Conservation (phyloP, 768 basidiomycete genomes). For the Russula lepida region DNA sequence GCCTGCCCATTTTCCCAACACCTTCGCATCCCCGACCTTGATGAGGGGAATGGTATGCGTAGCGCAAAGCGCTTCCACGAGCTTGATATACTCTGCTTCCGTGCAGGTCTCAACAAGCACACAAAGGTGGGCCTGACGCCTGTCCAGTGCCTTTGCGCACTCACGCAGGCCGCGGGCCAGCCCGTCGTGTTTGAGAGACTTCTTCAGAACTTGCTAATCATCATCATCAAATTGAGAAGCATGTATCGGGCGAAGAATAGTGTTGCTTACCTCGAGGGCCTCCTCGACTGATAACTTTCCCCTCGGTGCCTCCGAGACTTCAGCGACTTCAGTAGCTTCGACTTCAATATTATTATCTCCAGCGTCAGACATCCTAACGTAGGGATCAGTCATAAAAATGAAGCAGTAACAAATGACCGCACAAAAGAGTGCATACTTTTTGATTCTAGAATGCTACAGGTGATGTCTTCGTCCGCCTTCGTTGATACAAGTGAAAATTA, state of each 20-base stretch:
- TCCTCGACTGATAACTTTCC: constrained; percentile 96
- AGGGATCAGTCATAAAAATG: not conserved
- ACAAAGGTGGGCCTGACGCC: constrained; percentile 96
- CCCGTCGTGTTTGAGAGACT: constrained; percentile 95
- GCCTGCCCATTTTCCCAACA: constrained; percentile 97
- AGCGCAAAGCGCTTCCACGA: constrained; percentile 98
- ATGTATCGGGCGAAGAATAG: not conserved
- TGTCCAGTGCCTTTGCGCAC: constrained; percentile 96
- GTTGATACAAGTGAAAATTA: constrained; percentile 74
- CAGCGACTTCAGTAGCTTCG: constrained; percentile 57
- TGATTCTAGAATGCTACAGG: constrained; percentile 17
- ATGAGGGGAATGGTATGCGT: constrained; percentile 99
- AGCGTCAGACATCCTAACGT: constrained; percentile 87
- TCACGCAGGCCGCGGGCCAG: constrained; percentile 97
- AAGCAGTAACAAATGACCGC: not conserved
- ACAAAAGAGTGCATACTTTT: constrained; percentile 23
- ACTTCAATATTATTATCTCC: constrained; percentile 90
- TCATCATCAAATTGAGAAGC: not conserved
- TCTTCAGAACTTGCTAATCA: constrained; percentile 93
- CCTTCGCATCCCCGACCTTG: constrained; percentile 97
- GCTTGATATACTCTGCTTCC: constrained; percentile 99
- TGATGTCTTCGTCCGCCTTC: constrained; percentile 93
- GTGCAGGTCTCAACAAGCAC: constrained; percentile 99
- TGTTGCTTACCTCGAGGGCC: constrained; percentile 64
- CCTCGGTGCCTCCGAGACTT: constrained; percentile 87